Base-by-base conservation (phyloP, 2,329 filamentous ascomycete genomes). In the Nannizziopsis arthrosporioides region DNA sequence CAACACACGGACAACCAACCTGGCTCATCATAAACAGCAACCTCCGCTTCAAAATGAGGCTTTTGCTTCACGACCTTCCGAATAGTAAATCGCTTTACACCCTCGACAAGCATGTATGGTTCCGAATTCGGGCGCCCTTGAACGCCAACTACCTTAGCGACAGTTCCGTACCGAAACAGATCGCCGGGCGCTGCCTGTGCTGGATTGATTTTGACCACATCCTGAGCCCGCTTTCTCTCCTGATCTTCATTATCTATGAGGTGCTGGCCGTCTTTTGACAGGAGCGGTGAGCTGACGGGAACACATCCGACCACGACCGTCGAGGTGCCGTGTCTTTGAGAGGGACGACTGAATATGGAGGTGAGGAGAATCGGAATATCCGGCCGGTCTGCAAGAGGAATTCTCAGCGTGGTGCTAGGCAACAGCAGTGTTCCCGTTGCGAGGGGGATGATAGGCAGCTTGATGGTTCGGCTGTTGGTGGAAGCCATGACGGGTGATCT, bases 321-420 rank as follows among this genome's bases (percentile, higher is more conserved):
- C 53, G 75, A 76, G 22, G 80, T 77, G 55, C 82, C 73, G 1
- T 72, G 77, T 58, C 81, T 82, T 18, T 72, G 68, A 36, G 78
- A 77, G 22, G 82, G 81, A 56, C 81, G 80, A 59, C 84, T 84
- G 67, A 94, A 90, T 51, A 94, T 78, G 57, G 83, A 82, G 15
- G 88, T 85, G 49, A 98, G 80, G 39, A 96, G 78, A 44, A 90
- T 85, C 46, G 87, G 83, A 56, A 96, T 83, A 66, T 96, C 92
- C 56, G 86, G 81, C 44, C 90, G 85, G 65, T 82, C 81, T 36
- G 82, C 80, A 45, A 95, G 82, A 47, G 86, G 81, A 55, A 96
- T 84, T 57, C 89, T 84, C 57, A 94, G 77, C 44, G 89, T 81
- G 49, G 89, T 80, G 53, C 88, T 87, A 3, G 92, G 92, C 8